A percentile compares a stretch with the other conserved stretches of the same genome.
Conservation (phyloP, 306 rosid genomes). For the Cucurbita ficifolia region DNA sequence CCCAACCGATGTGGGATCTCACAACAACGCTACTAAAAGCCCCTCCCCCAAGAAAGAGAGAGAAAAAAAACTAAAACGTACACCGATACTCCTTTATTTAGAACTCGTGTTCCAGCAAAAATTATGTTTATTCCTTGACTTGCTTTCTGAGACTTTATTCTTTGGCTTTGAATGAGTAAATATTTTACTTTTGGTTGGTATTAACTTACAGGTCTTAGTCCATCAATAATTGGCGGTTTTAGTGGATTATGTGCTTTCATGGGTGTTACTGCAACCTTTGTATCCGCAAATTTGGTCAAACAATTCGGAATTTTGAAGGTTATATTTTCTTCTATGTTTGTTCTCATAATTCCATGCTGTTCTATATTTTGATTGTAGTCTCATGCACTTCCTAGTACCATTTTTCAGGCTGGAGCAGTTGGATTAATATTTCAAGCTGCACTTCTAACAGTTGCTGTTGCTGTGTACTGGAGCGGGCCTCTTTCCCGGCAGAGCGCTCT, state of each 20-base stretch:
- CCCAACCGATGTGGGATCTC: no score
- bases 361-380: constrained; percentile 1
- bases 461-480: constrained; percentile 68
- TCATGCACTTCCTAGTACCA: constrained; percentile 10
- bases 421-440: constrained; percentile 89
- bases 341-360: constrained; percentile 1
- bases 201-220: constrained; percentile 52
- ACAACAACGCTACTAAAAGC: background rate
- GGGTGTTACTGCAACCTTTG: constrained; percentile 96
- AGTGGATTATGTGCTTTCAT: constrained; percentile 83
- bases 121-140: background rate
- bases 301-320: constrained; percentile 85
- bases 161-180: background rate
- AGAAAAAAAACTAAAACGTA: no score
- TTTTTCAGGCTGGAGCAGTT: constrained; percentile 77
- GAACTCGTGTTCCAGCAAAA: background rate
- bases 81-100: background rate
- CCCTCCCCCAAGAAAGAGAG: background rate
- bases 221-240: constrained; percentile 79
- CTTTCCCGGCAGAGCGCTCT: constrained; percentile 58
- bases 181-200: background rate
- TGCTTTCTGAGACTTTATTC: background rate
- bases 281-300: constrained; percentile 66
- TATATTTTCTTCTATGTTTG: constrained; percentile 5
- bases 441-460: constrained; percentile 76